Conservation (phyloP, 306 rosid species). For the Dryas octopetala region DNA sequence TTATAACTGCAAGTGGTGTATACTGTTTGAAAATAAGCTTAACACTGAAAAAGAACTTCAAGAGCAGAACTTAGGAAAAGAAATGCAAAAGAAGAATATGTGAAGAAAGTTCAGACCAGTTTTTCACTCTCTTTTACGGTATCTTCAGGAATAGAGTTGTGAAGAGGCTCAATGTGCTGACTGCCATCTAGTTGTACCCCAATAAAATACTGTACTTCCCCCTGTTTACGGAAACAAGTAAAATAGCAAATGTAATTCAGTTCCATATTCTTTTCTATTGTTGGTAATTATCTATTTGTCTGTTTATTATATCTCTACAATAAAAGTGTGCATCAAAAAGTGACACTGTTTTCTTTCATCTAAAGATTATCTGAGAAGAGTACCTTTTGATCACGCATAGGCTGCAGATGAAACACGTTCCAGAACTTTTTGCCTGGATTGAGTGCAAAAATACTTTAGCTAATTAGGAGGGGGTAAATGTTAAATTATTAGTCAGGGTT, state of each 20-base stretch:
- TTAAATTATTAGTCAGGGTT: neutral
- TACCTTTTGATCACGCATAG: slow-evolving; percentile 99
- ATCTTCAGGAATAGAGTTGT: slow-evolving; percentile 59
- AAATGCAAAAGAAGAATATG: slow-evolving; percentile 5
- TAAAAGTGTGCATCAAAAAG: neutral
- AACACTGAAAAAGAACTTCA: slow-evolving; percentile 4
- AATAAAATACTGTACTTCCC: slow-evolving; percentile 94
- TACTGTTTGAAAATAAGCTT: neutral
- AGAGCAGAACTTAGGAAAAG: slow-evolving; percentile 2
- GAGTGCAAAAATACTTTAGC: slow-evolving; percentile 16
- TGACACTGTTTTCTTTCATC: slow-evolving; percentile 16
- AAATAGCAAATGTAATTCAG: neutral
- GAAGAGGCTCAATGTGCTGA: slow-evolving; percentile 88
- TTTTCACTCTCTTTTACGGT: slow-evolving; percentile 73
- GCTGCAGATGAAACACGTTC: slow-evolving; percentile 96
- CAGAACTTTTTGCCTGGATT: slow-evolving; percentile 89
- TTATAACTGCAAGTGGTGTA: too few species aligned
- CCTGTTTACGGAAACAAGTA: slow-evolving; percentile 50
- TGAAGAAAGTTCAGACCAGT: slow-evolving; percentile 48
- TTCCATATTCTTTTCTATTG: neutral
- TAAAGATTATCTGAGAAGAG: slow-evolving; percentile 1
- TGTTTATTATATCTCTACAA: neutral
- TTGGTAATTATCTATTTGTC: neutral
- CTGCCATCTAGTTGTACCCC: slow-evolving; percentile 99
- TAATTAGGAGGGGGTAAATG: neutral